phyloP scores from a whole-genome alignment of 2,329 filamentous ascomycete genomes.

The Rhytidhysteron rufulum region DNA sequence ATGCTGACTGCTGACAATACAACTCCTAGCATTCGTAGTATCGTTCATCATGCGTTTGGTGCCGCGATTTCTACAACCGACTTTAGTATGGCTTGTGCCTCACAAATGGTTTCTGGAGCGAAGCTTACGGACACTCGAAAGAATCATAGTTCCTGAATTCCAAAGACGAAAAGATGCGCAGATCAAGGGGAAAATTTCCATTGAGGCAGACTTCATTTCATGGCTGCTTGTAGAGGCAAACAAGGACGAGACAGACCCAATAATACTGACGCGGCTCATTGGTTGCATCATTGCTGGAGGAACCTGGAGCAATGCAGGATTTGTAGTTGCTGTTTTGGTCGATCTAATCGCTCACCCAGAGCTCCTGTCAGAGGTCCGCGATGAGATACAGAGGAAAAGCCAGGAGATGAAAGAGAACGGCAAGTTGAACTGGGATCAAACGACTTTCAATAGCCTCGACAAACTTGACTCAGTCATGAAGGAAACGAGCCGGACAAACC shows the following conservation, averaged over 20 bases:
- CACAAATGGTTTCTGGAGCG: constrained; percentile 5
- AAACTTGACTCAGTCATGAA: constrained; percentile 9
- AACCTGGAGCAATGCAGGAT: constrained; percentile 5
- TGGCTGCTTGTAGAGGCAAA: constrained; percentile 5
- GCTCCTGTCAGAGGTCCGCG: constrained; percentile 4
- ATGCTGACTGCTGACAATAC: no score
- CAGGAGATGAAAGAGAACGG: neutral
- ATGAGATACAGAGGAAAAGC: constrained; percentile 4
- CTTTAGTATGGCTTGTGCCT: constrained; percentile 5
- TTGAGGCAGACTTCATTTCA: neutral
- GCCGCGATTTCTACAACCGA: constrained; percentile 3
- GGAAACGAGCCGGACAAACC: constrained; percentile 4
- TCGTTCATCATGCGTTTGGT: constrained; percentile 6
- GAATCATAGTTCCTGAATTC: constrained; percentile 4
- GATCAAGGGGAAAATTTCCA: neutral
- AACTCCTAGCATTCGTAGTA: constrained; percentile 3
- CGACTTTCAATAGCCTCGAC: neutral
- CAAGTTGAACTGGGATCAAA: constrained; percentile 2
- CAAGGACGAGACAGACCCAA: constrained; percentile 3
- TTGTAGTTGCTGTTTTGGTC: constrained; percentile 3
- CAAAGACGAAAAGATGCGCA: constrained; percentile 1
- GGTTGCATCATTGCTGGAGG: constrained; percentile 4
- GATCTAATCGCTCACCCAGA: constrained; percentile 6
- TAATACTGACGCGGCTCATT: constrained; percentile 2
- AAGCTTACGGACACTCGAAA: constrained; percentile 3